Evolutionary conservation across 2,329 filamentous ascomycete genomes (phyloP).

Genomic region (Pezicula rhizophila): DNA sequence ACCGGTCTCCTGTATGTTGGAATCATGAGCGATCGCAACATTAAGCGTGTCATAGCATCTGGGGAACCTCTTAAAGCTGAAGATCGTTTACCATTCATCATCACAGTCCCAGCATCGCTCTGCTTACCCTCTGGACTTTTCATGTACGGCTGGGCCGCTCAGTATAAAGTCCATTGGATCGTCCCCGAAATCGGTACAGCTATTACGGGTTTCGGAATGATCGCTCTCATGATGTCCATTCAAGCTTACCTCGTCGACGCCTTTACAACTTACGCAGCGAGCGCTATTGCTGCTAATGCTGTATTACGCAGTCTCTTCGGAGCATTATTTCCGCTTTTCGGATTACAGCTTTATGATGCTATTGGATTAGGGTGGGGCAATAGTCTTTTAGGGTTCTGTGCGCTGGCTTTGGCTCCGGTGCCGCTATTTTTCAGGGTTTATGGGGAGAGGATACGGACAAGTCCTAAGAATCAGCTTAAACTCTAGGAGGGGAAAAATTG

Average conservation of each 20-base stretch:
- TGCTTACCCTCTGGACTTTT: slow-evolving; percentile 36
- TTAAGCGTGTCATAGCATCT: slow-evolving; percentile 25
- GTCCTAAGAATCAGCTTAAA: background rate
- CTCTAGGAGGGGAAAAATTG: background rate
- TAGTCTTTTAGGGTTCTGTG: slow-evolving; percentile 37
- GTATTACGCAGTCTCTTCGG: slow-evolving; percentile 35
- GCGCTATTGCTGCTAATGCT: slow-evolving; percentile 32
- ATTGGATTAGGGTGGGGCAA: slow-evolving; percentile 40
- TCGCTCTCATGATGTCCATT: slow-evolving; percentile 31
- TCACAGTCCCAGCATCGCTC: slow-evolving; percentile 27
- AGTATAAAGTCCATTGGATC: slow-evolving; percentile 33
- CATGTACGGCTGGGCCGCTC: slow-evolving; percentile 41
- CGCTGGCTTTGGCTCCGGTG: slow-evolving; percentile 38
- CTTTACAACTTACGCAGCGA: slow-evolving; percentile 33
- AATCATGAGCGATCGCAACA: no score
- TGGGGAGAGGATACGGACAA: slow-evolving; percentile 35
- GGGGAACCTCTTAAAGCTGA: slow-evolving; percentile 35
- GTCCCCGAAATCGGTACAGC: slow-evolving; percentile 33
- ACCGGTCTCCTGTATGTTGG: slow-evolving; percentile 22
- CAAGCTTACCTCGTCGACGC: slow-evolving; percentile 41
- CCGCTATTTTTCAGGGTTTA: slow-evolving; percentile 36
- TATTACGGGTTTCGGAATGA: slow-evolving; percentile 35
- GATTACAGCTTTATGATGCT: slow-evolving; percentile 34
- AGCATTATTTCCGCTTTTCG: slow-evolving; percentile 43
- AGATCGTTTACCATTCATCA: slow-evolving; percentile 28